phyloP scores from a whole-genome alignment of 169 alveolate genomes.

The Cystoisospora suis region DNA sequence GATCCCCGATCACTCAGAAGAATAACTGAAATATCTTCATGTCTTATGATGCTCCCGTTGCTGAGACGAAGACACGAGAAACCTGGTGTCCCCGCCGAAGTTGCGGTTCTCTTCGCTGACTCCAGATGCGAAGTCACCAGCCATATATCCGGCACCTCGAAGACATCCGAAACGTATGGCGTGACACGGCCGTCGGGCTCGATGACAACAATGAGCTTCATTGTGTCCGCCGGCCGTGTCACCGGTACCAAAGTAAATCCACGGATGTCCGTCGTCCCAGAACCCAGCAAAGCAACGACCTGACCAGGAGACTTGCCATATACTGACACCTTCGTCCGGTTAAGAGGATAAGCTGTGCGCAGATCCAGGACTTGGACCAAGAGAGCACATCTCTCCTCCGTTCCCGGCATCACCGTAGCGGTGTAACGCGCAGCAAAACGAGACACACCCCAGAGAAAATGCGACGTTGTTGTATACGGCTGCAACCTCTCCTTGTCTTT shows the following conservation, averaged over 20 bases:
- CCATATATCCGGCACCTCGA: background rate
- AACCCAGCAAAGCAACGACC: background rate
- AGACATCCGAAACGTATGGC: background rate
- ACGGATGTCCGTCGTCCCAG: background rate
- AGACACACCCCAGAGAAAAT: slow-evolving; percentile 2
- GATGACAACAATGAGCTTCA: background rate
- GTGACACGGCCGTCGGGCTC: background rate
- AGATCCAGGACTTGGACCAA: slow-evolving; percentile 5
- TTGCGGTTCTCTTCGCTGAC: too few relatives aligned
- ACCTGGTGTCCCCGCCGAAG: background rate
- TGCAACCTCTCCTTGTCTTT: background rate
- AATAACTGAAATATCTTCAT: background rate
- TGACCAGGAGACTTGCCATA: background rate
- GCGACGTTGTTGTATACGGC: background rate
- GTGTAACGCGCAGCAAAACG: background rate
- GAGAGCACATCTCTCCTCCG: background rate
- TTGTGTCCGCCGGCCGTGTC: background rate
- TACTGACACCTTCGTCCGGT: background rate
- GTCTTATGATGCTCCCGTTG: background rate
- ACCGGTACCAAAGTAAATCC: background rate
- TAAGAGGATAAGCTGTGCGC: slow-evolving; percentile 1
- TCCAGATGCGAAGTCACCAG: background rate
- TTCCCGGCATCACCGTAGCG: background rate
- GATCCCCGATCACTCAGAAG: background rate
- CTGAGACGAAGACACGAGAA: background rate